phyloP scores from a whole-genome alignment of 768 basidiomycete genomes.

The Russula abietina region DNA sequence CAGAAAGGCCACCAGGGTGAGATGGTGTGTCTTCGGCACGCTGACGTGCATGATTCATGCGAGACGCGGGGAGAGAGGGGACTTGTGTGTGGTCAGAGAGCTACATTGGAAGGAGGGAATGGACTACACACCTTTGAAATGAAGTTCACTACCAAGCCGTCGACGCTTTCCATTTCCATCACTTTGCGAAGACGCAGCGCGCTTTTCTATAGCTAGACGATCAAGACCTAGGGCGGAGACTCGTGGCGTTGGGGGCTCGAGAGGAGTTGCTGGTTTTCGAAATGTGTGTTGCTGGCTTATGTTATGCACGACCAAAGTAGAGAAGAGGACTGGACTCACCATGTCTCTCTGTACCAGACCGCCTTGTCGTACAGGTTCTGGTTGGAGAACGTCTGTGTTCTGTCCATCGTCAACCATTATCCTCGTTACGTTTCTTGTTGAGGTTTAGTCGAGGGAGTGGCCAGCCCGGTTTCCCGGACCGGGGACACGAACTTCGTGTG shows the following conservation, averaged over 20 bases:
- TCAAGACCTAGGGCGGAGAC: slow-evolving; percentile 84
- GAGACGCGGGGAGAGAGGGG: slow-evolving; percentile 61
- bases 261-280: slow-evolving; percentile 61
- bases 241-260: slow-evolving; percentile 73
- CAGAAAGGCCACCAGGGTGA: slow-evolving; percentile 84
- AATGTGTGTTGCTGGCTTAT: slow-evolving; percentile 68
- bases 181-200: slow-evolving; percentile 43
- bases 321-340: slow-evolving; percentile 35
- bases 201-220: slow-evolving; percentile 81
- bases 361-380: slow-evolving; percentile 69
- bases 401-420: slow-evolving; percentile 30
- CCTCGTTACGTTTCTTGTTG: background rate
- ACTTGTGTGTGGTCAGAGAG: slow-evolving; percentile 43
- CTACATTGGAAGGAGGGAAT: background rate
- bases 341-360: slow-evolving; percentile 67
- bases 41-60: slow-evolving; percentile 55
- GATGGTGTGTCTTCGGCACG: slow-evolving; percentile 90
- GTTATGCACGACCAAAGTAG: slow-evolving; percentile 9
- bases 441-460: background rate
- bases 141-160: slow-evolving; percentile 53
- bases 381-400: slow-evolving; percentile 77
- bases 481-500: too few species aligned
- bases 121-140: slow-evolving; percentile 73
- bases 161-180: slow-evolving; percentile 60
- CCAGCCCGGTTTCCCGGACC: background rate